phyloP scores from a whole-genome alignment of 225 moss, liverwort and hornwort genomes.

The Marchantia polymorpha region DNA sequence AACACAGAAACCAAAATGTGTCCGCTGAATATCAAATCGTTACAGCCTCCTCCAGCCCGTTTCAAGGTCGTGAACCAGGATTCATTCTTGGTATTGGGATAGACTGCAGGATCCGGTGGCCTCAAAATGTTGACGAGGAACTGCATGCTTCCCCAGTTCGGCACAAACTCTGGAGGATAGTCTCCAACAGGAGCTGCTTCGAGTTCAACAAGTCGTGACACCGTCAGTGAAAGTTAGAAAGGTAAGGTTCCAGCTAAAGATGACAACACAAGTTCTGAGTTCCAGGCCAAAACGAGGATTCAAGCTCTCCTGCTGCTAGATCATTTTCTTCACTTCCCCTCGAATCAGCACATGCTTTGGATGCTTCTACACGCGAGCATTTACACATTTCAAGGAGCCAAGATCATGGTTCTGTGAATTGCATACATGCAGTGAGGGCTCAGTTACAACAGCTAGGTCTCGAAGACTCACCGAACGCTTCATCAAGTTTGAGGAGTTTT shows the following conservation, averaged over 20 bases:
- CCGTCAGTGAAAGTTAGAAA: background rate
- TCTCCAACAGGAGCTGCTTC: slow-evolving; percentile 59
- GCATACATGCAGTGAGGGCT: background rate
- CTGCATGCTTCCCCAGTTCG: slow-evolving; percentile 87
- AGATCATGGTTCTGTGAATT: background rate
- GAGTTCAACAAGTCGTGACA: background rate
- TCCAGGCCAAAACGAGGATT: background rate
- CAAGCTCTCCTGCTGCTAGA: background rate
- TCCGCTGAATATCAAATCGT: slow-evolving; percentile 91
- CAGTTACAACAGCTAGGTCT: background rate
- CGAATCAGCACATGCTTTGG: background rate
- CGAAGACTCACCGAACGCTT: slow-evolving; percentile 56
- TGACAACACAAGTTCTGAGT: background rate
- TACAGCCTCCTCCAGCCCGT: slow-evolving; percentile 90
- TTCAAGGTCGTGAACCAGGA: slow-evolving; percentile 96
- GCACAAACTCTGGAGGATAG: slow-evolving; percentile 77
- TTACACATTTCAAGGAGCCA: background rate
- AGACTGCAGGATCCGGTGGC: slow-evolving; percentile 65
- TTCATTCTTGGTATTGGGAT: slow-evolving; percentile 48
- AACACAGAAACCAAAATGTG: slow-evolving; percentile 91
- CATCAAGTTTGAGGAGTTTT: slow-evolving; percentile 58
- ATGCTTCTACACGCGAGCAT: background rate
- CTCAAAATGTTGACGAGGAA: slow-evolving; percentile 89
- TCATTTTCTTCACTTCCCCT: background rate
- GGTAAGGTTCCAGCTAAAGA: background rate